Evolutionary conservation across 176 grass and related monocot genomes (phyloP), one percentile per base, ranked within the genome.

Genomic region (Cenchrus purpureus): DNA sequence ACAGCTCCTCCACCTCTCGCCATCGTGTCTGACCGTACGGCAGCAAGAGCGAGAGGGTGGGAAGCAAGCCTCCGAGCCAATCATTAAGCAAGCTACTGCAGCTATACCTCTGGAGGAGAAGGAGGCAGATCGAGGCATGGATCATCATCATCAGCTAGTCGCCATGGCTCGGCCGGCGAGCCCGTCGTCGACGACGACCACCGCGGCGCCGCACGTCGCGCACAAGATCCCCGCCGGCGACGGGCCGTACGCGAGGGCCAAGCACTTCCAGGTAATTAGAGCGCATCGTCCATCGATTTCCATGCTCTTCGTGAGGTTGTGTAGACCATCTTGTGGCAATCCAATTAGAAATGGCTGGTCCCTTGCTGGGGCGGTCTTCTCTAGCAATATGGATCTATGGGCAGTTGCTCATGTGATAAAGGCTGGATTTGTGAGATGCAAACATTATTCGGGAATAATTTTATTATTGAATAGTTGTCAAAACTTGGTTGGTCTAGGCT

Each of bases 221-320:
- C 79, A 89, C 79, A 99, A 99, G 78, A 94, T 99, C 75, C 97
- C 97, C 0, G 22, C 93, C 44, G 97, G 97, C 78, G 93, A 92
- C 51, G 91, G 97, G 17, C 93, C 97, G 8, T 99, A 99, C 31
- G 97, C 93, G 2, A 88, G 97, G 82, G 97, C 91, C 66, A 99
- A 99, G 84, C 91, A 96, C 79, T 84, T 88, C 49, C 97, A 99
- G 93, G 97, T 99, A 85, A 10, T 37, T 37, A 17, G 7, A 40
- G 37, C 37, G 37, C 37, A 40, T 40, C 16, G 6, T 25, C 4
- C 10, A n/a, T 19, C 15, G 2, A 13, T 57, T 10, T 20, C 11
- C 8, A 13, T 73, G 34, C 49, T 46, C 55, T 81, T 52, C 12
- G 2, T 20, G 17, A 52, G 70, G 51, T 32, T 15, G 14, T 15